Evolutionary conservation across 495 filamentous ascomycete genomes (phyloP).

Genomic region (Antarctomyces pellizariae): DNA sequence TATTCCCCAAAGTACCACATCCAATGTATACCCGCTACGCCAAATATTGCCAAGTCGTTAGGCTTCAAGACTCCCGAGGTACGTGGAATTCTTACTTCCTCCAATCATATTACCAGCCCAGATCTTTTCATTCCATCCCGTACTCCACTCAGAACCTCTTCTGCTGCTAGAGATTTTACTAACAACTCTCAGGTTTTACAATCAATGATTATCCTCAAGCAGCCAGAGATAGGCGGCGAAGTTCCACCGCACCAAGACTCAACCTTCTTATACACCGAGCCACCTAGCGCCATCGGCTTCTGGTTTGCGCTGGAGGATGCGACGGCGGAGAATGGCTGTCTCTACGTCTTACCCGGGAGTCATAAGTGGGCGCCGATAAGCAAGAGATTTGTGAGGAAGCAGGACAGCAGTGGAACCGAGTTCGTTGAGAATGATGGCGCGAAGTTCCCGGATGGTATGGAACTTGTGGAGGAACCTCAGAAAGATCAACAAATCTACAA

Average conservation of each 20-base stretch:
- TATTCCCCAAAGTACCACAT: slow-evolving; percentile 8
- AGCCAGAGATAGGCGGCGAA: slow-evolving; percentile 79
- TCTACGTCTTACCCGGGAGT: slow-evolving; percentile 63
- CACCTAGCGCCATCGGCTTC: slow-evolving; percentile 75
- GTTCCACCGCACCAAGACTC: slow-evolving; percentile 79
- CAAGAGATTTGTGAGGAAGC: slow-evolving; percentile 50
- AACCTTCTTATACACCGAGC: slow-evolving; percentile 79
- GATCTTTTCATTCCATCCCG: too few species aligned
- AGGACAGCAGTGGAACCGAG: slow-evolving; percentile 21
- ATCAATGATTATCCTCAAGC: slow-evolving; percentile 96
- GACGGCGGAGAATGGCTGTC: slow-evolving; percentile 58
- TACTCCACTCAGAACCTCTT: too few species aligned
- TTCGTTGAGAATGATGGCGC: slow-evolving; percentile 24
- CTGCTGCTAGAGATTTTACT: too few species aligned
- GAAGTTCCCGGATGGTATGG: slow-evolving; percentile 19
- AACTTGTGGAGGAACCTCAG: slow-evolving; percentile 17
- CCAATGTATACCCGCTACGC: slow-evolving; percentile 12
- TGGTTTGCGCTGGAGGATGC: slow-evolving; percentile 94
- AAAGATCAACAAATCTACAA: slow-evolving; percentile 30
- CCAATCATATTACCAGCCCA: too few species aligned
- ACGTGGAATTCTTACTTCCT: too few species aligned
- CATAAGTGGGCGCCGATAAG: slow-evolving; percentile 41
- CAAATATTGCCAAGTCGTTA: slow-evolving; percentile 43
- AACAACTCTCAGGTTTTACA: slow-evolving; percentile 49
- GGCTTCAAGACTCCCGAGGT: slow-evolving; percentile 51